A percentile compares a stretch with the other conserved stretches of the same genome.
These are phyloP conservation scores for Dissophora globulifera DNA, from an alignment of 192 early-diverging fungal species.

Conservation along the genomic window DNA sequence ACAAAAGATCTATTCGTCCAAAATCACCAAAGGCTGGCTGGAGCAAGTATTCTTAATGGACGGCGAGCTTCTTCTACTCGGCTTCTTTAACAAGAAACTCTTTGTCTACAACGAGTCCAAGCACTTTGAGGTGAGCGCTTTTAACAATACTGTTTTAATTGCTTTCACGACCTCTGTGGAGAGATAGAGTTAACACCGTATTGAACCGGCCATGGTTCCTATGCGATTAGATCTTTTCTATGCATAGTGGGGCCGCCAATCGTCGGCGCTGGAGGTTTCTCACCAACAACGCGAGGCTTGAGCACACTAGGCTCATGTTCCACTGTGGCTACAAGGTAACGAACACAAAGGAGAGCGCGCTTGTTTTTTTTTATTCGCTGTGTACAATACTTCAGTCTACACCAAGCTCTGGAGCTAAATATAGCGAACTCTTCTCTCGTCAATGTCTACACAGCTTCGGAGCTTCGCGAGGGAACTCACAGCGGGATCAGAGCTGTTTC, in stretches of 20 bases:
- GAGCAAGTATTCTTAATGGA: constrained; percentile 68
- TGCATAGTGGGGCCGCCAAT: constrained; percentile 80
- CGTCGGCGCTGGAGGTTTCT: constrained; percentile 75
- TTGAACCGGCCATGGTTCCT: too few relatives aligned
- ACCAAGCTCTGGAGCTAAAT: background rate
- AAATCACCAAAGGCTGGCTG: constrained; percentile 82
- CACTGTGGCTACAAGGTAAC: constrained; percentile 65
- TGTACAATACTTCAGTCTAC: too few relatives aligned
- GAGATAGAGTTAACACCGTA: too few relatives aligned
- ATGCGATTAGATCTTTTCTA: constrained; percentile 60
- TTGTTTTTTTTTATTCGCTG: too few relatives aligned
- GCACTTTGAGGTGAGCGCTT: constrained; percentile 63
- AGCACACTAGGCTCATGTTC: constrained; percentile 67
- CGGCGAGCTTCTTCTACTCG: constrained; percentile 66
- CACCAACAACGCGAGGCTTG: constrained; percentile 57
- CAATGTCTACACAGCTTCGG: constrained; percentile 41
- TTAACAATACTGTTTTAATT: background rate
- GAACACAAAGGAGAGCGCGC: too few relatives aligned
- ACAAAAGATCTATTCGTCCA: constrained; percentile 66
- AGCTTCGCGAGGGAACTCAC: constrained; percentile 57
- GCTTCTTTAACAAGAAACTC: constrained; percentile 79
- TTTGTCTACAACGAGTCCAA: constrained; percentile 77
- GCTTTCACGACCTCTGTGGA: too few relatives aligned
- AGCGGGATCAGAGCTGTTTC: constrained; percentile 54
- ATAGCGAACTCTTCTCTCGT: background rate